phyloP scores from a whole-genome alignment of 768 basidiomycete genomes.

The Leccinum fibrillosum region DNA sequence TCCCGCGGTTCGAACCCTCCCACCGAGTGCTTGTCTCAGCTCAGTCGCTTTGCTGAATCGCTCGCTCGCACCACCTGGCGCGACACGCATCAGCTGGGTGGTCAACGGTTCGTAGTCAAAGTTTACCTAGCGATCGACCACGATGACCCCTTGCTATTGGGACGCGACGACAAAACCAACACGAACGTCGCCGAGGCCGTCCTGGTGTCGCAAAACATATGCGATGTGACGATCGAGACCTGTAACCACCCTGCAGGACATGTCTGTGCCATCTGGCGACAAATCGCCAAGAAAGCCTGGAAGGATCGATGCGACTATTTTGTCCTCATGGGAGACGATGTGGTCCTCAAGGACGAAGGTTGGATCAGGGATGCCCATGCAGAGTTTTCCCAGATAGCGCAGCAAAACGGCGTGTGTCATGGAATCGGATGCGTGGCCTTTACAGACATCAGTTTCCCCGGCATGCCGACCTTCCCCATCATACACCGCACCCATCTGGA shows the following conservation, averaged over 20 bases:
- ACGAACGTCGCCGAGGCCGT: conserved; percentile 35
- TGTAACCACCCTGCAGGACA: conserved; percentile 43
- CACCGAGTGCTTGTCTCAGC: conserved; percentile 39
- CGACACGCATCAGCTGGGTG: conserved; percentile 35
- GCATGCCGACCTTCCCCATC: conserved; percentile 62
- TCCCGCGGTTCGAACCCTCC: conserved; percentile 40
- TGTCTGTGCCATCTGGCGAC: conserved; percentile 53
- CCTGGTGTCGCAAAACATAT: conserved; percentile 37
- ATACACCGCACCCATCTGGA: conserved; percentile 54
- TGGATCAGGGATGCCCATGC: conserved; percentile 47
- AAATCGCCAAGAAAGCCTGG: conserved; percentile 48
- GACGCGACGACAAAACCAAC: conserved; percentile 4
- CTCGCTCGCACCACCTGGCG: conserved; percentile 45
- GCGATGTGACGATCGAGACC: conserved; percentile 33
- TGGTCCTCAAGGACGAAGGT: conserved; percentile 44
- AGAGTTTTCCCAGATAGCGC: conserved; percentile 37
- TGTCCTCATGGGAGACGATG: conserved; percentile 55
- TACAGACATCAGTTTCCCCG: conserved; percentile 51
- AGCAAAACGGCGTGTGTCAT: conserved; percentile 29
- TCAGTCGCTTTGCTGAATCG: conserved; percentile 42
- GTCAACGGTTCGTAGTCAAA: conserved; percentile 33
- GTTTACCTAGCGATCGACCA: conserved; percentile 54
- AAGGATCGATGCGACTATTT: conserved; percentile 48
- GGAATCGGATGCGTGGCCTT: conserved; percentile 60
- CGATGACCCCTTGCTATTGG: conserved; percentile 42